Evolutionary conservation across 2,329 filamentous ascomycete genomes (phyloP).

Genomic region (Nothophoma quercina): DNA sequence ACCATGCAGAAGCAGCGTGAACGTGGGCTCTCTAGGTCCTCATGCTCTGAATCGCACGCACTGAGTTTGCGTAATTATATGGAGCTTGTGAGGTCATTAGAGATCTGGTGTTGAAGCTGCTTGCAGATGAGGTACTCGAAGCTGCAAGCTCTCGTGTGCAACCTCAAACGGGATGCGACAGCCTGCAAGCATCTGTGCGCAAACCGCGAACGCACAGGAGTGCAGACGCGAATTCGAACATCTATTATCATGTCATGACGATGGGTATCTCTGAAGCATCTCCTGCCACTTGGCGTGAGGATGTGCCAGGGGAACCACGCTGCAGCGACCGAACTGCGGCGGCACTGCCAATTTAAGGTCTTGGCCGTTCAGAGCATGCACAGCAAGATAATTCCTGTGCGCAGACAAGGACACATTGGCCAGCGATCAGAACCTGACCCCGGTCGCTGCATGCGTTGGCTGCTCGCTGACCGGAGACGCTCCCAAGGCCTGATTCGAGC

Average conservation of each 20-base stretch:
- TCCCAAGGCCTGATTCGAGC: constrained; percentile 38
- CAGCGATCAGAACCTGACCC: constrained; percentile 35
- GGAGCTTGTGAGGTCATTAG: constrained; percentile 5
- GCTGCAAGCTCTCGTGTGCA: constrained; percentile 4
- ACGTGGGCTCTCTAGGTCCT: constrained; percentile 19
- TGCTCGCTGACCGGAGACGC: constrained; percentile 35
- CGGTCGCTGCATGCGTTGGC: constrained; percentile 50
- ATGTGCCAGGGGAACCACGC: constrained; percentile 16
- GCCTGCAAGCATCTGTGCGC: constrained; percentile 9
- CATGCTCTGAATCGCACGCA: constrained; percentile 13
- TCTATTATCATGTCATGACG: constrained; percentile 8
- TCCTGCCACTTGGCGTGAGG: constrained; percentile 16
- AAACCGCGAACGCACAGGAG: constrained; percentile 6
- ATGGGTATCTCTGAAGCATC: constrained; percentile 6
- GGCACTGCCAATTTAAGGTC: constrained; percentile 36
- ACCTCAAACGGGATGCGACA: constrained; percentile 8
- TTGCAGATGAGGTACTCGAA: constrained; percentile 17
- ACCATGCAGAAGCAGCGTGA: constrained; percentile 35
- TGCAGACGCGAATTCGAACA: constrained; percentile 3
- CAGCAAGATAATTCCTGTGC: constrained; percentile 41
- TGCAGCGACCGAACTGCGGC: constrained; percentile 30
- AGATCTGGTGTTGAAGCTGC: constrained; percentile 16
- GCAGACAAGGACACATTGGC: constrained; percentile 41
- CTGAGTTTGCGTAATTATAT: constrained; percentile 17
- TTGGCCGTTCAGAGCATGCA: constrained; percentile 29